Evolutionary conservation across 495 filamentous ascomycete genomes (phyloP), one percentile per base, ranked within the genome.

Genomic region (Penicillium roqueforti): DNA sequence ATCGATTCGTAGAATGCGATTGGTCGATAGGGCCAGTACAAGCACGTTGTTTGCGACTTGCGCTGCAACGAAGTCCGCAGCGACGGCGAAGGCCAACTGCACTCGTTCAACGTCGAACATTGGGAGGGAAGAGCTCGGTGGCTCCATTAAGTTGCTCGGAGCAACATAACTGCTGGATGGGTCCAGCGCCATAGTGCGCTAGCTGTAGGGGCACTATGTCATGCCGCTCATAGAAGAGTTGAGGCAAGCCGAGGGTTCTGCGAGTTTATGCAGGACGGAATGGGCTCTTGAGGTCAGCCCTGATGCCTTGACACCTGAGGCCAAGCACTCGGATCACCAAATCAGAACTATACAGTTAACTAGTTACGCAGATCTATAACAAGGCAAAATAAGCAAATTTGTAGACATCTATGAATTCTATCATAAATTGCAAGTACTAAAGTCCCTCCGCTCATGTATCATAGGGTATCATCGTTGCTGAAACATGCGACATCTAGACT

Each of bases 41-140:
- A 98, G 80, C 45, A 97, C 91, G 80, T 98, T 97, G 72, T 98
- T 97, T 50, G 92, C 92, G 25, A 96, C 92, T 71, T 96, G 91
- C 39, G 92, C 91, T 22, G 95, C 91, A 31, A 95, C 93, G 66
- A 98, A 97, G 71, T 96, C 89, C 58, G 90, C 87, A 20, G 91
- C 87, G 57, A 97, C 84, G 26, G 85, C 81, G 76, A 97, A 97
- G 62, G 91, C 88, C 43, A 97, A 87, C 75, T 90, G 84, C 18
- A 98, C 93, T 53, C 77, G 84, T 68, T 92, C 87, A 63, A 97
- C 84, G 63, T 95, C 86, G 77, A 98, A 97, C 69, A 97, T 95
- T 55, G 91, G 89, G 26, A 91, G 77, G 42, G 79, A 52, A 43
- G 50, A 78, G 57, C 85, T 81, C 34, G 77, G 69, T 46, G 86